Percentiles rank a stretch among this genome's conserved stretches.
Conservation (phyloP, 495 filamentous ascomycete species). For the Penicillium odoratum region DNA sequence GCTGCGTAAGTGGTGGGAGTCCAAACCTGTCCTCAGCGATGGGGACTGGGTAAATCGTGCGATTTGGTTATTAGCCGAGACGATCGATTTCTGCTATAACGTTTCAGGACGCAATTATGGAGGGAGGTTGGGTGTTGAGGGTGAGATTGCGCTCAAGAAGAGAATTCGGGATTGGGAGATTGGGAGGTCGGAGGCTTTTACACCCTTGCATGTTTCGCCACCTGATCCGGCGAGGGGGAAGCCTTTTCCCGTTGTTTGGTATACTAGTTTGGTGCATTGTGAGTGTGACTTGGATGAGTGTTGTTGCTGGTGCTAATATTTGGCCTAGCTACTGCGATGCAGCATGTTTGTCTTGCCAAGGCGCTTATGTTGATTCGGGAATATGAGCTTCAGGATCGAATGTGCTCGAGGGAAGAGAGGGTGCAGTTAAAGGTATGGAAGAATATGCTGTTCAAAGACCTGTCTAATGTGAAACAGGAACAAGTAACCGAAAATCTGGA, state of each 20-base stretch:
- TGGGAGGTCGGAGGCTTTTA: slow-evolving; percentile 32
- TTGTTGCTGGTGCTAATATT: slow-evolving; percentile 1
- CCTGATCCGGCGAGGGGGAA: slow-evolving; percentile 31
- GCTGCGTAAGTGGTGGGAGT: slow-evolving; percentile 34
- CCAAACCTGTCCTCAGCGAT: slow-evolving; percentile 30
- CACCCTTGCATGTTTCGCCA: slow-evolving; percentile 36
- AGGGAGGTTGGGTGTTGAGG: slow-evolving; percentile 17
- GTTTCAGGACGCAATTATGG: slow-evolving; percentile 22
- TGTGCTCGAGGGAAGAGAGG: slow-evolving; percentile 13
- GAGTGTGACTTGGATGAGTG: slow-evolving; percentile 9
- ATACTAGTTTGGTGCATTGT: slow-evolving; percentile 41
- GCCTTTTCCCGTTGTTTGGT: slow-evolving; percentile 42
- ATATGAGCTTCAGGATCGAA: slow-evolving; percentile 15
- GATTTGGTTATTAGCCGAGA: slow-evolving; percentile 43
- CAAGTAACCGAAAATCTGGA: slow-evolving; percentile 33
- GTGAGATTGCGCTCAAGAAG: slow-evolving; percentile 26
- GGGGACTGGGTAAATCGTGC: slow-evolving; percentile 43
- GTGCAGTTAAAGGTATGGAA: slow-evolving; percentile 28
- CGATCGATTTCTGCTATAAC: slow-evolving; percentile 41
- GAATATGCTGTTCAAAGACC: neutral
- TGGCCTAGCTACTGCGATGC: slow-evolving; percentile 37
- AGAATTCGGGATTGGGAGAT: slow-evolving; percentile 36
- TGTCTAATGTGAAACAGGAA: slow-evolving; percentile 16
- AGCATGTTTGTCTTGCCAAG: slow-evolving; percentile 44
- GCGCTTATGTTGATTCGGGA: slow-evolving; percentile 33